phyloP scores from a whole-genome alignment of 192 early-diverging fungal species.

The Podila verticillata region DNA sequence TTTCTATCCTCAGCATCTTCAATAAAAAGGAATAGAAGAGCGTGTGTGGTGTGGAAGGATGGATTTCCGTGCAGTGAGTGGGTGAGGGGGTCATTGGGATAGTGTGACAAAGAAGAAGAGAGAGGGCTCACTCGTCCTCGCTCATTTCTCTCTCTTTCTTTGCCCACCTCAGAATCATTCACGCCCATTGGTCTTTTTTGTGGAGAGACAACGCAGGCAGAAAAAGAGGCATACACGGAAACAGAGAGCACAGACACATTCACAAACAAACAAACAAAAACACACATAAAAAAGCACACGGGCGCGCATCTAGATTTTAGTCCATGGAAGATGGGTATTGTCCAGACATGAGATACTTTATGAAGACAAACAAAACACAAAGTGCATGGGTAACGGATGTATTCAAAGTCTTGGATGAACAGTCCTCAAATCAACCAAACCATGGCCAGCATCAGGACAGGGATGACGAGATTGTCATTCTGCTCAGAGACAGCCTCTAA shows the following conservation, averaged over 20 bases:
- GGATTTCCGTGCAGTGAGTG: not conserved
- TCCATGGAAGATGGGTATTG: too few species aligned
- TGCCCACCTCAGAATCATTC: not conserved
- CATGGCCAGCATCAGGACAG: conserved; percentile 75
- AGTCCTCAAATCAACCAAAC: conserved; percentile 36
- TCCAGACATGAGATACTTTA: too few species aligned
- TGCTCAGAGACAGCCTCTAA: conserved; percentile 91
- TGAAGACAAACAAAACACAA: too few species aligned
- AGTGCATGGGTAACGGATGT: not conserved
- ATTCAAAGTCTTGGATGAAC: not conserved
- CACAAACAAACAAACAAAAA: too few species aligned
- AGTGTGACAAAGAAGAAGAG: not conserved
- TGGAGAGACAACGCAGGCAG: not conserved
- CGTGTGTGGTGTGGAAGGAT: not conserved
- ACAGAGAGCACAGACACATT: not conserved
- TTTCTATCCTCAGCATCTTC: too few species aligned
- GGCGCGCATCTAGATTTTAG: too few species aligned
- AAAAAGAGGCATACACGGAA: too few species aligned
- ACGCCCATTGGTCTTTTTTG: not conserved
- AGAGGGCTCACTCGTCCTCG: not conserved
- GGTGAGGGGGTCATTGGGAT: too few species aligned
- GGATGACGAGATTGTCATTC: conserved; percentile 95
- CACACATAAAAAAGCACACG: too few species aligned
- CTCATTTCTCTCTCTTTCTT: too few species aligned
- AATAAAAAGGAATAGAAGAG: not conserved